Evolutionary conservation across 2,329 filamentous ascomycete species (phyloP).

Genomic region (Penicillium crustosum): DNA sequence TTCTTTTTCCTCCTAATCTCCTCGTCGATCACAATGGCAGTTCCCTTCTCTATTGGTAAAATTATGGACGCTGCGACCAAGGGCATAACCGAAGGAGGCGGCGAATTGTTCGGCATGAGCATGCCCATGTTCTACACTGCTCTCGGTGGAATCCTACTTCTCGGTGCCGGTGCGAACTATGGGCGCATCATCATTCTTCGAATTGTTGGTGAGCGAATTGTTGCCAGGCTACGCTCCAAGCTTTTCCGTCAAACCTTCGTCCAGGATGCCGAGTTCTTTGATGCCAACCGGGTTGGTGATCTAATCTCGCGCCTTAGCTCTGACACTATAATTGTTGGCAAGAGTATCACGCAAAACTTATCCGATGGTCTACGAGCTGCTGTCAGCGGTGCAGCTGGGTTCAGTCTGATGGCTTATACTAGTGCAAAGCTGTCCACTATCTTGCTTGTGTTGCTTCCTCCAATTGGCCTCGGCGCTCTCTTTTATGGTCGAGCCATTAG

Average conservation of each 20-base stretch:
- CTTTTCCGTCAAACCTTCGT: conserved; percentile 89
- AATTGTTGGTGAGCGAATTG: conserved; percentile 92
- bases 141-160: conserved; percentile 70
- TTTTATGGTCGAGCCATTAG: conserved; percentile 88
- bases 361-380: conserved; percentile 91
- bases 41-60: conserved; percentile 94
- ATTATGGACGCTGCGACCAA: conserved; percentile 91
- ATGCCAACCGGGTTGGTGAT: conserved; percentile 94
- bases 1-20: conserved; percentile 85
- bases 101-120: conserved; percentile 76
- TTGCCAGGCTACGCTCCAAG: conserved; percentile 82
- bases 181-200: conserved; percentile 88
- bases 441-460: conserved; percentile 82
- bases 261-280: conserved; percentile 99
- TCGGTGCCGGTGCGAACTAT: conserved; percentile 90
- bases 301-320: conserved; percentile 92
- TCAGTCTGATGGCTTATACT: conserved; percentile 93
- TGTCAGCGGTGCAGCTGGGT: conserved; percentile 86
- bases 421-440: conserved; percentile 87
- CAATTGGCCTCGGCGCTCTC: conserved; percentile 85
- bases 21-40: conserved; percentile 90
- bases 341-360: conserved; percentile 96
- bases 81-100: conserved; percentile 60
- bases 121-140: conserved; percentile 85
- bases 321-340: conserved; percentile 96